Base-by-base conservation (phyloP, 208 protist species). In the Lotmaria passim region DNA sequence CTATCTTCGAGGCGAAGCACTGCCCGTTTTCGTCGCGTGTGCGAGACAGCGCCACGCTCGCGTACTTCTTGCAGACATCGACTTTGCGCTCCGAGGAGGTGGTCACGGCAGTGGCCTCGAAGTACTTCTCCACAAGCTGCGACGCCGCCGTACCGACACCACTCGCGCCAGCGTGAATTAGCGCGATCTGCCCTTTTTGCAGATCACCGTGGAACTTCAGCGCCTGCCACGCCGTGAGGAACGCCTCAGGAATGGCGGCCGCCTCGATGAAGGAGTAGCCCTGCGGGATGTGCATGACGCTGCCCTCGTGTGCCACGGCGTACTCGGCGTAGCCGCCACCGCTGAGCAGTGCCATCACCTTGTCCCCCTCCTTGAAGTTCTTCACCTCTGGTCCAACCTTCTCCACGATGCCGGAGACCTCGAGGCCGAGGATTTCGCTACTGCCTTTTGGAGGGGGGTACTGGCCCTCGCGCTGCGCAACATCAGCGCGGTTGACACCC, bases 241-340 rank as follows among this genome's bases (percentile, higher is more conserved):
- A 98, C 30, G 87, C 86, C 73, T 98, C 93, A 10, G 96, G 95
- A 34, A 98, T 93, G 10, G 88, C 86, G 8, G 93, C 89, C 19
- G 94, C 95, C 69, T 97, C 80, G 23, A 92, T 87, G 70, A 97
- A 95, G 1, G 79, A 89, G 48, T 94, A 87, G 53, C 86, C 82
- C 8, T 81, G 53, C 10, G 94, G 95, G 48, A 95, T 92, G 44
- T 75, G 79, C 86, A 97, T 93, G 26, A 95, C 78, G 47, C 72
- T 79, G 51, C 78, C 82, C 33, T 88, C 73, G 57, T 93, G 85
- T 2, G 94, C 84, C n/a, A 88, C 83, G 23, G 78, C 84, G 80
- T 93, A 95, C 64, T 98, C 91, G 6, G 93, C 93, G 85, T 98
- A 98, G 24, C 93, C 95, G 39, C 95, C 95, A 23, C 95, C 95